Evolutionary conservation across 2,329 filamentous ascomycete species (phyloP).

Genomic region (Arachnopeziza araneosa): DNA sequence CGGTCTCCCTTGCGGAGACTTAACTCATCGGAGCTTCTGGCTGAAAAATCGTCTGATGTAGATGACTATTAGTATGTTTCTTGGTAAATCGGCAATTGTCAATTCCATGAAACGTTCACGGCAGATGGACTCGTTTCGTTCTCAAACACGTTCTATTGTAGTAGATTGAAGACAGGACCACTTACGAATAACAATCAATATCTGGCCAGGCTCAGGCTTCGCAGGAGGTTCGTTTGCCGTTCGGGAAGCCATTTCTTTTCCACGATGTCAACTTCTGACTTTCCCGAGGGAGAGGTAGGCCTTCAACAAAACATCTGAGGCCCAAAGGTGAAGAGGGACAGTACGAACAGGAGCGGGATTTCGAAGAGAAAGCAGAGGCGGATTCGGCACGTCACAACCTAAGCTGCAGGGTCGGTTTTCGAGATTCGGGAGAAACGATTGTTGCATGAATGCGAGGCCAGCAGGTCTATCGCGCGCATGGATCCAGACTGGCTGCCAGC

Average conservation of each 20-base stretch:
- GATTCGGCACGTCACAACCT: background rate
- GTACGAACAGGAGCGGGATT: background rate
- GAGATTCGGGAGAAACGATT: conserved; percentile 14
- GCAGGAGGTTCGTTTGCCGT: conserved; percentile 34
- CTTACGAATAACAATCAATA: conserved; percentile 68
- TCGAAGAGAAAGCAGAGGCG: background rate
- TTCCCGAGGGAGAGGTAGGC: conserved; percentile 16
- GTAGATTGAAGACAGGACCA: conserved; percentile 22
- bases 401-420: conserved; percentile 9
- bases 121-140: conserved; percentile 8
- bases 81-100: background rate
- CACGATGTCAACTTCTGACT: conserved; percentile 17
- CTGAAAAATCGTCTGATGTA: conserved; percentile 76
- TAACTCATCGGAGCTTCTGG: conserved; percentile 88
- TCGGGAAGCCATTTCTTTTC: conserved; percentile 36
- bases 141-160: conserved; percentile 8
- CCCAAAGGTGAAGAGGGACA: background rate
- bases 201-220: conserved; percentile 56
- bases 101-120: conserved; percentile 9
- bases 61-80: conserved; percentile 12
- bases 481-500: background rate
- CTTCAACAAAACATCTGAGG: conserved; percentile 22
- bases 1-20: conserved; percentile 79
- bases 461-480: conserved; percentile 13
- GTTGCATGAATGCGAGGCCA: conserved; percentile 22